phyloP scores from a whole-genome alignment of 2,329 filamentous ascomycete genomes.

The Pestalotiopsis sp. region DNA sequence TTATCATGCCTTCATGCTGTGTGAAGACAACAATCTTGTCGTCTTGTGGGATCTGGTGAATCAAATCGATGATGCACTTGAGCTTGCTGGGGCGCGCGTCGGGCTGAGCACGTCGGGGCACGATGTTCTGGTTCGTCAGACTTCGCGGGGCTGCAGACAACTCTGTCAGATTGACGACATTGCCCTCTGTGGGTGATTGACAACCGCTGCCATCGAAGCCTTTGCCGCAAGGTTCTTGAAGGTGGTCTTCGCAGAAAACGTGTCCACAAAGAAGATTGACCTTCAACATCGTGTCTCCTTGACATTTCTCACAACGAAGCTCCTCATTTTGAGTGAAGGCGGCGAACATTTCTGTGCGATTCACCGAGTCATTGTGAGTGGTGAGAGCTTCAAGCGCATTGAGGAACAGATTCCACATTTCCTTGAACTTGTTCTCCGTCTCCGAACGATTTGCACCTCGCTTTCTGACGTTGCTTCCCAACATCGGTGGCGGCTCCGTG shows the following conservation, averaged over 20 bases:
- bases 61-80: conserved; percentile 20
- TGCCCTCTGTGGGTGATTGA: conserved; percentile 14
- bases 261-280: not conserved
- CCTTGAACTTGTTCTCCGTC: conserved; percentile 8
- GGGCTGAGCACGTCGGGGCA: not conserved
- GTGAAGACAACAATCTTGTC: conserved; percentile 41
- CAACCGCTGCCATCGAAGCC: conserved; percentile 12
- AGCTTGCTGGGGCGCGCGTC: conserved; percentile 23
- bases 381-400: not conserved
- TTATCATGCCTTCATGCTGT: conserved; percentile 34
- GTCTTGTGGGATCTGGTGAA: conserved; percentile 17
- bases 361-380: not conserved
- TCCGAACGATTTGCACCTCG: not conserved
- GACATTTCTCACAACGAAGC: not conserved
- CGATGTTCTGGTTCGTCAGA: not conserved
- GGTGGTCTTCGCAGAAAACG: not conserved
- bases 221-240: conserved; percentile 21
- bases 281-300: conserved; percentile 17
- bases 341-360: not conserved
- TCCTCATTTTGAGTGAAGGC: not conserved
- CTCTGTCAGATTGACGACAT: conserved; percentile 13
- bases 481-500: not conserved
- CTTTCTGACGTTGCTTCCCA: not conserved
- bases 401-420: not conserved
- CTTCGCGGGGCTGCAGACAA: not conserved